phyloP scores from a whole-genome alignment of 1,284 basidiomycete genomes.

The Sporisorium sorghi region DNA sequence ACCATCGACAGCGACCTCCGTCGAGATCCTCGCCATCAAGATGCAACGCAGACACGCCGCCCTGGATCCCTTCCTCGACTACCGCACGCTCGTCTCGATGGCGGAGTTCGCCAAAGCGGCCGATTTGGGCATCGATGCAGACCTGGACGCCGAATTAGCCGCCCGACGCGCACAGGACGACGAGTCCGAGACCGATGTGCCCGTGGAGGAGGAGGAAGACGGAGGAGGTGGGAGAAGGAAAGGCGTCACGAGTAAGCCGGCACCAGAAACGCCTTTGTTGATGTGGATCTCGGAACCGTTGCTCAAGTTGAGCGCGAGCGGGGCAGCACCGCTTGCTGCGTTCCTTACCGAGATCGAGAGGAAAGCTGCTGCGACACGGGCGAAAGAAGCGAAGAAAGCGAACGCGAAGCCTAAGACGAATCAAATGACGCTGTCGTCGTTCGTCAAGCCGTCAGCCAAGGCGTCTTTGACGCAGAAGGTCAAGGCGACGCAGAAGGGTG shows the following conservation, averaged over 20 bases:
- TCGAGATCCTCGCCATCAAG: constrained; percentile 28
- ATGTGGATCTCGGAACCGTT: constrained; percentile 47
- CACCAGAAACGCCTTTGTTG: constrained; percentile 19
- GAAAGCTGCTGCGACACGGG: constrained; percentile 9
- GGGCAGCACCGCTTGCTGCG: not conserved
- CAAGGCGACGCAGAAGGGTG: not conserved
- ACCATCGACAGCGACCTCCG: not conserved
- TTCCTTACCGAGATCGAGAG: constrained; percentile 14
- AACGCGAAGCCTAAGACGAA: not conserved
- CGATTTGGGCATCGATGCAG: constrained; percentile 17
- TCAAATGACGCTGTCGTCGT: constrained; percentile 16
- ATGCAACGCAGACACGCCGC: constrained; percentile 35
- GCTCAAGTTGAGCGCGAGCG: constrained; percentile 23
- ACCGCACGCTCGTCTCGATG: constrained; percentile 25
- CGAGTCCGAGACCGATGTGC: constrained; percentile 9
- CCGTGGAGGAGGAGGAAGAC: not conserved
- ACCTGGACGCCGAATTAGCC: constrained; percentile 19
- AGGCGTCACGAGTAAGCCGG: not conserved
- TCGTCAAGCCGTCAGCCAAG: constrained; percentile 18
- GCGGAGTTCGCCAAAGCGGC: constrained; percentile 9
- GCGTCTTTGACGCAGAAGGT: constrained; percentile 4
- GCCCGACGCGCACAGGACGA: constrained; percentile 1
- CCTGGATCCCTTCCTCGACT: constrained; percentile 33
- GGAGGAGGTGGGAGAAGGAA: not conserved
- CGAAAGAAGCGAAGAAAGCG: constrained; percentile 7